Percentiles rank a stretch among this genome's conserved stretches.
Conservation (phyloP, 371 early-diverging fungal genomes). For the Syncephalastrum monosporum region DNA sequence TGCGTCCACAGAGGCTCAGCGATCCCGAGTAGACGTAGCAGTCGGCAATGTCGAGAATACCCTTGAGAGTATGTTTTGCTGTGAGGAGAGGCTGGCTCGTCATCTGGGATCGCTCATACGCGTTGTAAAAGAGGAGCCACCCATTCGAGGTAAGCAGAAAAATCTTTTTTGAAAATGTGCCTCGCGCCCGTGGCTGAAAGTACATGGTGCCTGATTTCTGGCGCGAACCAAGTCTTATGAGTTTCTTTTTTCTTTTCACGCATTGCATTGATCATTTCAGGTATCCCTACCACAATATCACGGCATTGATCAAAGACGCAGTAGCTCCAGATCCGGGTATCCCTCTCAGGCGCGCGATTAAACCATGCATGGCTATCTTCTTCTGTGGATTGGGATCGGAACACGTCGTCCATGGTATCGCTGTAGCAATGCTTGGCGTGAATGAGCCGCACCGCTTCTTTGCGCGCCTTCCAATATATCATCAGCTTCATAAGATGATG, state of each 20-base stretch:
- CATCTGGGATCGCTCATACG: constrained; percentile 32
- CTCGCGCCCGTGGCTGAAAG: constrained; percentile 43
- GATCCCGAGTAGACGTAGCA: constrained; percentile 58
- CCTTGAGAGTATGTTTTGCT: constrained; percentile 36
- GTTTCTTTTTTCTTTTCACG: not conserved
- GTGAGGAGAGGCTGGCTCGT: constrained; percentile 28
- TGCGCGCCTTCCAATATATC: constrained; percentile 52
- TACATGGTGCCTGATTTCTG: constrained; percentile 62
- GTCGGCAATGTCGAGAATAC: constrained; percentile 46
- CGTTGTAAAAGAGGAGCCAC: constrained; percentile 46
- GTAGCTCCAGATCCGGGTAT: constrained; percentile 58
- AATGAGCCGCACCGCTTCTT: constrained; percentile 41
- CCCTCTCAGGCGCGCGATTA: constrained; percentile 17
- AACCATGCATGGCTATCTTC: constrained; percentile 19
- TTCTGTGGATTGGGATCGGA: constrained; percentile 19
- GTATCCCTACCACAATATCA: constrained; percentile 33
- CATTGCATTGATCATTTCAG: not conserved
- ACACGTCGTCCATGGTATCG: constrained; percentile 20
- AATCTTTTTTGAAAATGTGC: constrained; percentile 52
- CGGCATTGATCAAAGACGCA: constrained; percentile 46
- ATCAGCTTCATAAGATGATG: constrained; percentile 41
- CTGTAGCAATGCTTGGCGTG: constrained; percentile 25
- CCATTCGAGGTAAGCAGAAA: constrained; percentile 51
- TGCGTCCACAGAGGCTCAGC: constrained; percentile 29
- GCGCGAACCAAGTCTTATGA: not conserved